Evolutionary conservation across 169 alveolate genomes (phyloP), one percentile per base, ranked within the genome.

Genomic region (Besnoitia besnoiti): DNA sequence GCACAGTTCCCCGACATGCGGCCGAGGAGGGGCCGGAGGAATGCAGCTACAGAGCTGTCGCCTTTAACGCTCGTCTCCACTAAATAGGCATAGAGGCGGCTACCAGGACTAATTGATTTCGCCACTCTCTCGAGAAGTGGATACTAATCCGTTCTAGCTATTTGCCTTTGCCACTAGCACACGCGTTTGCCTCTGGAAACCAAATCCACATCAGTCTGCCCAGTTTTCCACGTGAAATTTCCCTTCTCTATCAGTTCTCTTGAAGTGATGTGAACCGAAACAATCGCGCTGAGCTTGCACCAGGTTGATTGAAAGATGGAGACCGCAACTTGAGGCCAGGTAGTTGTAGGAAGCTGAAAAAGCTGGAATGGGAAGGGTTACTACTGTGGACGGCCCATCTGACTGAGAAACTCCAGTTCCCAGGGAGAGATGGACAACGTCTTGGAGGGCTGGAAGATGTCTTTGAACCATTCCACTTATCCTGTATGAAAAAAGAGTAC

Each of bases 241-340:
- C 33, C 98, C 98, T 33, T 94, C 96, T 37, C 88, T 90, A 92
- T 95, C 97, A 10, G 61, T 92, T 82, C 97, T 91, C 50, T 94
- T 94, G 94, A 95, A 97, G 62, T 94, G 90, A 94, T 97, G 98
- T 21, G 98, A 91, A 27, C 98, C 98, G 84, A 97, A 97, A 90
- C 87, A 96, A 94, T 97, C 98, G n/a, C 98, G 93, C 85, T 97
- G 98, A 37, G 98, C 98, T 75, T 97, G 98, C 35, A 96, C 95
- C 80, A 97, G 95, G 90, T 92, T 96, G 55, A 94, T 94, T 76
- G 94, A 96, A 90, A 93, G 89, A 80, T 94, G n/a, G 21, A 89
- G 33, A 42, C 85, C 39, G 5, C 42, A 24, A 30, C 51, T 19
- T 21, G 90, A 19, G 39, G 55, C 37, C 30, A 90, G 50, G 55